Base-by-base conservation (phyloP, 1,139 yeast species). In the Hemisphaericaspora xylanilytica region DNA sequence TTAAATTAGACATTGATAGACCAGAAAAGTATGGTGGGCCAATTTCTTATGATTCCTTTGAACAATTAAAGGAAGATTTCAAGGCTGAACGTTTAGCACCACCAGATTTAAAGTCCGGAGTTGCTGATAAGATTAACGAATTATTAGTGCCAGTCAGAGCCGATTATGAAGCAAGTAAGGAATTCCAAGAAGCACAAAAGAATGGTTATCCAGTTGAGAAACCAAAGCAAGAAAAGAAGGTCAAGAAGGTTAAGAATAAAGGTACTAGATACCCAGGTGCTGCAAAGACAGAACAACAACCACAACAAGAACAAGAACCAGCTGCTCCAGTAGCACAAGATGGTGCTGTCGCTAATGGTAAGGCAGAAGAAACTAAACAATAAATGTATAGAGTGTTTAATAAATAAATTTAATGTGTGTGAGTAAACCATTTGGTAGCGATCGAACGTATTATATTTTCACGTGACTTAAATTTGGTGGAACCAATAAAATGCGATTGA, bases 21-120 rank as follows among this genome's bases (percentile, higher is more conserved):
- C 97, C 97, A 33, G 98, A 92, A 58, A 84, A 92, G 67, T 94
- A 87, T 62, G 98, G 99, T 51, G 99, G 98, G 38, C 84, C 95
- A 50, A 72, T 92, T 43, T 71, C 82, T 35, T 94, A 80, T 74
- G 60, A 61, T 35, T 73, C 86, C 18, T 70, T 87, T 50, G 89
- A 78, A n/a, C 73, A 78, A 26, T 70, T 92, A 55, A 83, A 84
- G 61, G 66, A 69, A 28, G 96, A 85, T 52, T 94, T 75, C 63
- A 81, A 75, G 35, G 72, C 75, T 20, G 85, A 83, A 54, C 78
- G 78, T 56, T 76, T 94, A 56, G 78, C 94, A 33, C 97, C 99
- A 25, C 94, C 89, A 31, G 99, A 94, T 63, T 80, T 94, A 64
- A 94, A 94, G 66, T 67, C 83, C 9, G 98, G 98, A 63, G 92